Evolutionary conservation across 2,329 filamentous ascomycete genomes (phyloP), one percentile per base, ranked within the genome.

Genomic region (Trichoderma citrinoviride): DNA sequence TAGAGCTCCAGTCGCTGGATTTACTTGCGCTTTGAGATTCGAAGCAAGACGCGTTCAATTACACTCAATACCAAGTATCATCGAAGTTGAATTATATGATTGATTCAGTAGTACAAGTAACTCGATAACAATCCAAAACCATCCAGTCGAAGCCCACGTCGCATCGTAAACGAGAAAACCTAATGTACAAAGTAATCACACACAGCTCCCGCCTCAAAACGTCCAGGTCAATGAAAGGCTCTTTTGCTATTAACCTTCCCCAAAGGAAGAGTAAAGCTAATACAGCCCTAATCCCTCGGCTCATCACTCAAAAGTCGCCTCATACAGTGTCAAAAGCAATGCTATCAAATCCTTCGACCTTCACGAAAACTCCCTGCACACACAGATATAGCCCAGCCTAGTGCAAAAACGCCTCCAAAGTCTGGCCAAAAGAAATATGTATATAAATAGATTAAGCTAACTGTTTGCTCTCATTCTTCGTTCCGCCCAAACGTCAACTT

Each of bases 221-320:
- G 49, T 63, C 65, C 53, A 66, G 19, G 33, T 40, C 44, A 64
- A 63, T 44, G 56, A 63, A 60, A 50, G 25, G 50, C 44, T 49
- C 61, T 58, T 66, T 68, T 71, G 67, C 66, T 70, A 72, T 71
- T 67, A 71, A 66, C 69, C 70, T 70, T 10, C 40, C 14, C 12
- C 7, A 12, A 41, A 41, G 14, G 40, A 7, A 41, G 17, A 41
- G 14, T 15, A 41, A 40, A 41, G 7, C 3, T 29, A 7, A 7
- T 29, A 29, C 27, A 29, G 7, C 27, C 7, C 7, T 29, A 29
- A 7, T 29, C 27, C 27, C 27, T 7, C 6, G 27, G 7, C 27
- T 5, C 1, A 5, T 29, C 27, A 29, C 27, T n/a, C n/a, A n/a
- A n/a, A n/a, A 29, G 17, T 15, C 53, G 49, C 52, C 61, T 19